Conservation (phyloP, 805 yeast genomes). For the Cyberlindnera mississippiensis region DNA sequence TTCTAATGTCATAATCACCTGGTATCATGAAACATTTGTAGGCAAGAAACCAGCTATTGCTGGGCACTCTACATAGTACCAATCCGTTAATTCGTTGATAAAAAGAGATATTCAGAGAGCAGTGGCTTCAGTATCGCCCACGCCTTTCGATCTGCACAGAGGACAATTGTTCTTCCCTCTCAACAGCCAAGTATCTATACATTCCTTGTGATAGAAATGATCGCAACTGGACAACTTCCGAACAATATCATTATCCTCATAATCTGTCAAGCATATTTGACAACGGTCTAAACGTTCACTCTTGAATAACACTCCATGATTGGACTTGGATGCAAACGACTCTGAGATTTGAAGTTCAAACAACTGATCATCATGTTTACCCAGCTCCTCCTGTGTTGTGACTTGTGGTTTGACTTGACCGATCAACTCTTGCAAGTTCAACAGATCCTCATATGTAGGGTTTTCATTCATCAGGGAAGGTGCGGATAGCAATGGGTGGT, state of each 20-base stretch:
- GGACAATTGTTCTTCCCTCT: slow-evolving; percentile 56
- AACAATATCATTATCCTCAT: slow-evolving; percentile 42
- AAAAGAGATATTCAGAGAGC: neutral
- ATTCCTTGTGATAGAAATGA: slow-evolving; percentile 50
- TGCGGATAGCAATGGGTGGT: slow-evolving; percentile 46
- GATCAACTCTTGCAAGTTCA: slow-evolving; percentile 44
- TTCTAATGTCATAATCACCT: too few relatives aligned
- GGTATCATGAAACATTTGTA: too few relatives aligned
- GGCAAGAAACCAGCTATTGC: too few relatives aligned
- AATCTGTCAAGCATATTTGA: slow-evolving; percentile 50
- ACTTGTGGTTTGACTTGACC: slow-evolving; percentile 43
- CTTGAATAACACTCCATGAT: neutral
- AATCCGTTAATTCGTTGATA: too few relatives aligned
- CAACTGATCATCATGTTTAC: slow-evolving; percentile 34
- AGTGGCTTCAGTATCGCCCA: slow-evolving; percentile 10
- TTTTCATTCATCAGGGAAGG: slow-evolving; percentile 44
- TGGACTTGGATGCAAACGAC: neutral
- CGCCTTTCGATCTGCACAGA: slow-evolving; percentile 47
- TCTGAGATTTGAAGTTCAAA: slow-evolving; percentile 17
- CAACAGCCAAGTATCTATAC: slow-evolving; percentile 56
- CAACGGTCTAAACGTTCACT: slow-evolving; percentile 27
- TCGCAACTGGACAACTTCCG: slow-evolving; percentile 42
- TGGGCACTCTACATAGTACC: too few relatives aligned
- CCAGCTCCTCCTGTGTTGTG: slow-evolving; percentile 39
- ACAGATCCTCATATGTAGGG: slow-evolving; percentile 48